Evolutionary conservation across 768 basidiomycete species (phyloP).

Genomic region (Mycena leptocephala): DNA sequence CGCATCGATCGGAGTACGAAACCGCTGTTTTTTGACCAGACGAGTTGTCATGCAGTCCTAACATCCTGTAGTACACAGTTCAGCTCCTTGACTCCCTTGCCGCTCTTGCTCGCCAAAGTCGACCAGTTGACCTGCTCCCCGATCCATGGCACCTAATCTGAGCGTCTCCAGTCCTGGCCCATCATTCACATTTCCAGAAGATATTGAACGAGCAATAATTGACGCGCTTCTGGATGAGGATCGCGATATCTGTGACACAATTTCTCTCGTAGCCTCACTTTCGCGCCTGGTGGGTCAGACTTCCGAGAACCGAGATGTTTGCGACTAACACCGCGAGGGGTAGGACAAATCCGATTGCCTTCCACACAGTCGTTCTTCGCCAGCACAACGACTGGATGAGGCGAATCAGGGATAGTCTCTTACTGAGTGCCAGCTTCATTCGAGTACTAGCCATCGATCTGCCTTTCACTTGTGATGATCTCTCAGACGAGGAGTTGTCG

Average conservation of each 20-base stretch:
- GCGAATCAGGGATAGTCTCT: not conserved
- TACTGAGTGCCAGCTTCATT: slow-evolving; percentile 3
- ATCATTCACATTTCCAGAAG: not conserved
- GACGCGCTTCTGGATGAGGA: not conserved
- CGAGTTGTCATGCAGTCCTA: too few species aligned
- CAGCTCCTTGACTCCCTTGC: too few species aligned
- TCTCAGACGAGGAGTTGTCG: not conserved
- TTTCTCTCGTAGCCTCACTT: not conserved
- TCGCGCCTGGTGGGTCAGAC: not conserved
- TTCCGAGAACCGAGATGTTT: not conserved
- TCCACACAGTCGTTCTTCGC: slow-evolving; percentile 9
- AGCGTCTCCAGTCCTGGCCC: too few species aligned
- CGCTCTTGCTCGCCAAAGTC: too few species aligned
- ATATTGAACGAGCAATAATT: not conserved
- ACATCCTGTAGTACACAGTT: too few species aligned
- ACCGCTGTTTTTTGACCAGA: too few species aligned
- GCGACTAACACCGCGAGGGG: not conserved
- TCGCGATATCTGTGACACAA: not conserved
- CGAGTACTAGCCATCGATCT: slow-evolving; percentile 9
- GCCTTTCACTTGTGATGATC: not conserved
- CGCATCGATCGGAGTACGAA: too few species aligned
- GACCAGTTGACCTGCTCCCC: too few species aligned
- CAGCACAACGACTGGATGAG: slow-evolving; percentile 7
- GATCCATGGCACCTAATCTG: too few species aligned
- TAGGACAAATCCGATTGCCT: slow-evolving; percentile 7